Base-by-base conservation (phyloP, 495 filamentous ascomycete species). In the Hypomontagnella monticulosa region DNA sequence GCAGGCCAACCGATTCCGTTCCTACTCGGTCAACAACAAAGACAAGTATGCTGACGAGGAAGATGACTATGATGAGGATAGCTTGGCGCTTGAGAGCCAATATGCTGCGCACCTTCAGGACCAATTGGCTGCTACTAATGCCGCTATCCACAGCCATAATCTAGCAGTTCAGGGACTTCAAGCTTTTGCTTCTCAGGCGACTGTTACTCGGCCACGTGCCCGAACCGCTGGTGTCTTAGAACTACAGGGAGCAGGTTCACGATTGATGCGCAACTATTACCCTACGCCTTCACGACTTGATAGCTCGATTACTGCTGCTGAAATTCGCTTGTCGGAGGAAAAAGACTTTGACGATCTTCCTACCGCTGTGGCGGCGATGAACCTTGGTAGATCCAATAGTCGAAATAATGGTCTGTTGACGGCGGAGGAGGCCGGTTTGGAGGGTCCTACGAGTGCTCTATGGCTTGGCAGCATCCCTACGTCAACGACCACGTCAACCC, bases 391-490 rank as follows among this genome's bases (percentile, higher is more conserved):
- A 50, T 81, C 80, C 43, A 87, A 85, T 71, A 87, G 82, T 53
- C 72, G 82, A 4, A 86, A 85, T 60, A 78, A 89, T 50, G 86
- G 82, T 8, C 65, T 83, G 46, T 67, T 86, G 62, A 81, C 79
- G 30, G 77, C 81, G 4, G 91, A 96, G 51, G 92, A 96, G 58
- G 84, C 85, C 65, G 91, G 87, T 63, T 83, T 95, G 61, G 95
- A 97, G 73, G 92, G 89, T 11, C 93, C 96, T 14, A 98, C 95
- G 14, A 87, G 93, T 60, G 93, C 95, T 37, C 77, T 99, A 41
- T 99, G 95, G 95, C 92, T 99, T 58, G 95, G 95, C 52, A 97
- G 93, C 71, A 97, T 98, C 53, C 95, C 95, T n/a, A 89, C 94
- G 8, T 99, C 95, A 6, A 98, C 95, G 4, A 99, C 95, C 0